These are phyloP conservation scores for Beauveria australis DNA, from an alignment of 2,329 filamentous ascomycete species.

Conservation along the genomic window DNA sequence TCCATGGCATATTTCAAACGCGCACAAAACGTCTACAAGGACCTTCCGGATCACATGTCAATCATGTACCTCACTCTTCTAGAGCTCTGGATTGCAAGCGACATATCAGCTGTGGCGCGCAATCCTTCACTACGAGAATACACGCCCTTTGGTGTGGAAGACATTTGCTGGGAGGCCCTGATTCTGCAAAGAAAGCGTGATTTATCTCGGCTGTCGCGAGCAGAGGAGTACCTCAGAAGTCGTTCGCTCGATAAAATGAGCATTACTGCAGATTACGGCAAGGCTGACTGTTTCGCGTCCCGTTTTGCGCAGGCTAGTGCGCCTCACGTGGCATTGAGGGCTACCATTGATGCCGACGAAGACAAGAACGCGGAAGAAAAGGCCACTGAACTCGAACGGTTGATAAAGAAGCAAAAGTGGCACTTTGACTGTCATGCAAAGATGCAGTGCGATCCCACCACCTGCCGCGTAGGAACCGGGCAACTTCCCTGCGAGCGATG, in stretches of 20 bases:
- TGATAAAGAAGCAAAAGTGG: neutral
- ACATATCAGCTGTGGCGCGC: conserved; percentile 33
- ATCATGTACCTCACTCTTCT: conserved; percentile 45
- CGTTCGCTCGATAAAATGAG: neutral
- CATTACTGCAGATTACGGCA: neutral
- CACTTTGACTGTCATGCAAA: neutral
- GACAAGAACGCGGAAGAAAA: neutral
- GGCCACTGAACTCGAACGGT: rapidly evolving
- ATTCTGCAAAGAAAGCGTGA: conserved; percentile 35
- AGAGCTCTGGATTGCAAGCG: conserved; percentile 51
- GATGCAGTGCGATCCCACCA: neutral
- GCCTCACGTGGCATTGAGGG: neutral
- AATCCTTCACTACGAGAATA: conserved; percentile 38
- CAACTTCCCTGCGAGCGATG: neutral
- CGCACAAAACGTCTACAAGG: conserved; percentile 25
- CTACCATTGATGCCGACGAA: neutral
- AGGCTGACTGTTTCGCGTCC: neutral
- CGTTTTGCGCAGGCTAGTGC: neutral
- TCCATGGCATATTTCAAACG: conserved; percentile 26
- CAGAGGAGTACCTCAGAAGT: conserved; percentile 37
- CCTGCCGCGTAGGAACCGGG: neutral
- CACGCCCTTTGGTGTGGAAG: conserved; percentile 31
- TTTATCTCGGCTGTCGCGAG: conserved; percentile 31
- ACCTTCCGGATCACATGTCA: conserved; percentile 37
- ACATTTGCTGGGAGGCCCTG: conserved; percentile 29